Conservation (phyloP, 164 flowering plant genomes). For the Aristolochia fimbriata region DNA sequence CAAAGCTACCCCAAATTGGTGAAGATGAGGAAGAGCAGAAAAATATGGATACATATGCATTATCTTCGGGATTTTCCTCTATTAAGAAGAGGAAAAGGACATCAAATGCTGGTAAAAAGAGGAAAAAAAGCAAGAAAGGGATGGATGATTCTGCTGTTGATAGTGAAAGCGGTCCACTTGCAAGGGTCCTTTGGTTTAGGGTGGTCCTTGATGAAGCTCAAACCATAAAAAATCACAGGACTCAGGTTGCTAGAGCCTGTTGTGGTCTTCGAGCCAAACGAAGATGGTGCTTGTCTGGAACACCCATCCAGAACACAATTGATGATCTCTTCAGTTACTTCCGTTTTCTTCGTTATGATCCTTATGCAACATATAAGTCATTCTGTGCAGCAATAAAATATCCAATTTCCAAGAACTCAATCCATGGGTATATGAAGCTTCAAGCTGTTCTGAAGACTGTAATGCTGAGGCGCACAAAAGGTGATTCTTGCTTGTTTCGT, state of each 20-base stretch:
- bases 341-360: conserved; percentile 83
- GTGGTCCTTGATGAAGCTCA: conserved; percentile 98
- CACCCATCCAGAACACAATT: conserved; percentile 91
- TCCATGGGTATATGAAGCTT: conserved; percentile 82
- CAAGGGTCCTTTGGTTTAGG: conserved; percentile 78
- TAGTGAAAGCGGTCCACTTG: conserved; percentile 59
- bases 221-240: conserved; percentile 90
- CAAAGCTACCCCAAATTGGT: conserved; percentile 75
- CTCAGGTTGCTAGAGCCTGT: conserved; percentile 95
- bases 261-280: conserved; percentile 89
- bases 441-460: conserved; percentile 73
- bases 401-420: conserved; percentile 63
- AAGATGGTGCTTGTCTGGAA: conserved; percentile 99
- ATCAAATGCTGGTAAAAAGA: conserved; percentile 33
- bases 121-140: conserved; percentile 56
- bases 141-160: conserved; percentile 36
- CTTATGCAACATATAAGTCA: conserved; percentile 57
- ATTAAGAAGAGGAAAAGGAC: conserved; percentile 54
- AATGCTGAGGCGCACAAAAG: conserved; percentile 98
- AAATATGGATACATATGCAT: conserved; percentile 43
- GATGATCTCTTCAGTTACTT: conserved; percentile 98
- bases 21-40: conserved; percentile 67
- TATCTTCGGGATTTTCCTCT: conserved; percentile 56
- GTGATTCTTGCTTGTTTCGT: conserved; percentile 11
- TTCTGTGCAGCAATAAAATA: conserved; percentile 49